Evolutionary conservation across 2,329 filamentous ascomycete species (phyloP).

Genomic region (Venturia aucupariae): DNA sequence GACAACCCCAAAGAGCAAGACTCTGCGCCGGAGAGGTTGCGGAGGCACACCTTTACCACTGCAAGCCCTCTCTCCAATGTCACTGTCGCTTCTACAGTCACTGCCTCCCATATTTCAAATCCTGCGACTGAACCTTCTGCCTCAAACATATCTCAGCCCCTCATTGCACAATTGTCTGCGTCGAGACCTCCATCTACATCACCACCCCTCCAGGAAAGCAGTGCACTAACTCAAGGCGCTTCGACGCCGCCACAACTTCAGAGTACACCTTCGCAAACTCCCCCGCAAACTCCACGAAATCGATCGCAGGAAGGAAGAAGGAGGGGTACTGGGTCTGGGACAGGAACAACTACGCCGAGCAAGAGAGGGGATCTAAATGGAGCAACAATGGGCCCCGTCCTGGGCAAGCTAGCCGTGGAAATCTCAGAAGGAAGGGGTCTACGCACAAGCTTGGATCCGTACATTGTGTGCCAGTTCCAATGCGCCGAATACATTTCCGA

Average conservation of each 20-base stretch:
- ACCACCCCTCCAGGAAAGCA: constrained; percentile 45
- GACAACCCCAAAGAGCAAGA: not conserved
- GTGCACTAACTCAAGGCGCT: constrained; percentile 81
- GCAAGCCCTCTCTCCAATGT: constrained; percentile 53
- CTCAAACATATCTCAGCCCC: constrained; percentile 44
- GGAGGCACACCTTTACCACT: constrained; percentile 27
- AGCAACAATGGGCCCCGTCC: constrained; percentile 60
- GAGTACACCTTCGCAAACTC: constrained; percentile 91
- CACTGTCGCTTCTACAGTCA: constrained; percentile 53
- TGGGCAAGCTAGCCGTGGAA: constrained; percentile 82
- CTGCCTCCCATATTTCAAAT: constrained; percentile 61
- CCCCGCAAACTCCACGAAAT: constrained; percentile 80
- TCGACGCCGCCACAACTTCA: constrained; percentile 54
- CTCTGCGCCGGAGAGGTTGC: constrained; percentile 16
- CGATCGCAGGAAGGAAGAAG: constrained; percentile 56
- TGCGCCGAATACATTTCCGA: constrained; percentile 93
- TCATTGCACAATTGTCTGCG: constrained; percentile 37
- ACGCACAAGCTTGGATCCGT: constrained; percentile 75
- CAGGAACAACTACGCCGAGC: constrained; percentile 21
- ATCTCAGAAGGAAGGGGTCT: constrained; percentile 79
- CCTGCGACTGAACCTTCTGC: constrained; percentile 48
- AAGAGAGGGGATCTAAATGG: constrained; percentile 33
- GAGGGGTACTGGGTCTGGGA: constrained; percentile 18
- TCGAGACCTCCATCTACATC: constrained; percentile 42
- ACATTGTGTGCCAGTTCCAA: constrained; percentile 94